phyloP scores from a whole-genome alignment of 306 rosid genomes.

The Vachellia pachyceras region DNA sequence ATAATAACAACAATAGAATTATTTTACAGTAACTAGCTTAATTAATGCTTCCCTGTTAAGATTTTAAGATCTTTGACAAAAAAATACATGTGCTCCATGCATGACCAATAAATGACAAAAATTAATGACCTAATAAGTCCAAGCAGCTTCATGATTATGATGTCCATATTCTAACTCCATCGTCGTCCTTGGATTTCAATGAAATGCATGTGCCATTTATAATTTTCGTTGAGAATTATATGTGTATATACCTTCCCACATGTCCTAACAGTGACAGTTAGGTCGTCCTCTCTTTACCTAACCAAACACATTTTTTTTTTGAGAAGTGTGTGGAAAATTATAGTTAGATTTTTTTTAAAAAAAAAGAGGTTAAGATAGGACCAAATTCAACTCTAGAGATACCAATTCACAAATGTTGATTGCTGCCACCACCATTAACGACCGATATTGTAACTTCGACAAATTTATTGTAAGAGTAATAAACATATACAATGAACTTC shows the following conservation, averaged over 20 bases:
- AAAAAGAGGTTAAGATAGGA: background rate
- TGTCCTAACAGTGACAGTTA: slow-evolving; percentile 47
- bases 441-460: slow-evolving; percentile 26
- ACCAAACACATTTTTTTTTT: slow-evolving; percentile 15
- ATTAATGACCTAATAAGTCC: background rate
- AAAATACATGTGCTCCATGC: slow-evolving; percentile 52
- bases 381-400: slow-evolving; percentile 11
- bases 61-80: slow-evolving; percentile 41
- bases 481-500: slow-evolving; percentile 24
- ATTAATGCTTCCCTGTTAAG: slow-evolving; percentile 31
- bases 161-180: slow-evolving; percentile 9
- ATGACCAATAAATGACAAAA: slow-evolving; percentile 32
- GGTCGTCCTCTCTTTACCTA: slow-evolving; percentile 47
- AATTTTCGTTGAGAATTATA: slow-evolving; percentile 17
- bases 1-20: background rate
- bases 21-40: background rate
- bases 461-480: slow-evolving; percentile 12
- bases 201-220: background rate
- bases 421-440: slow-evolving; percentile 39
- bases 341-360: background rate
- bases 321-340: background rate
- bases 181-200: background rate
- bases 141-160: background rate
- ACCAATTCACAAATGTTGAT: background rate
- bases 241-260: slow-evolving; percentile 36